phyloP scores from a whole-genome alignment of 2,329 filamentous ascomycete species.

The Triangularia verruculosa region DNA sequence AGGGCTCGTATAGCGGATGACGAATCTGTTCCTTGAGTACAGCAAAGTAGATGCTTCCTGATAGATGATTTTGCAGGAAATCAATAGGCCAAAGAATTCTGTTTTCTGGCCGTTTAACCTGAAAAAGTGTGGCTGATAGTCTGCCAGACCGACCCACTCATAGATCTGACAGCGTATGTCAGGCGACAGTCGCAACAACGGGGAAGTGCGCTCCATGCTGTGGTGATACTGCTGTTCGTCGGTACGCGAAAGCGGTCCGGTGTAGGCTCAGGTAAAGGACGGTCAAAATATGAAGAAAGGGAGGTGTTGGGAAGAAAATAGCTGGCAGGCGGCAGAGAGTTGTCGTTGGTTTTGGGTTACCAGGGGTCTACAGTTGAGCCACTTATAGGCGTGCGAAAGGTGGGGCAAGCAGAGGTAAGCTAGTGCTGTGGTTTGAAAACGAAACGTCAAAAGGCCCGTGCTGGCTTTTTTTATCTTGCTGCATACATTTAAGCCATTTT shows the following conservation, averaged over 20 bases:
- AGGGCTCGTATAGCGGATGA: slow-evolving; percentile 3
- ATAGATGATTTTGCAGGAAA: slow-evolving; percentile 18
- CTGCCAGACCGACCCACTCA: not conserved
- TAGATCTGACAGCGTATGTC: not conserved
- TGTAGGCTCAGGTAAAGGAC: not conserved
- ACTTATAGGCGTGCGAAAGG: not conserved
- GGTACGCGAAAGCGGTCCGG: not conserved
- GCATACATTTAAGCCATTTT: no score
- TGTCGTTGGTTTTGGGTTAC: not conserved
- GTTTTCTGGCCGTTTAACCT: slow-evolving; percentile 1
- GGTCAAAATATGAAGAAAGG: not conserved
- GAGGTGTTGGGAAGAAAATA: not conserved
- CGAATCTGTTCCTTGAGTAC: slow-evolving; percentile 17
- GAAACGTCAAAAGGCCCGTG: no score
- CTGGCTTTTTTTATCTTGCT: no score
- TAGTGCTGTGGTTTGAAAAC: no score
- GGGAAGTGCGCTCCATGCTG: not conserved
- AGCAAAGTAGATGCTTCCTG: slow-evolving; percentile 14
- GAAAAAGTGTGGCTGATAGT: not conserved
- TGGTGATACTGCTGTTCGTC: not conserved
- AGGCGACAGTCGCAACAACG: not conserved
- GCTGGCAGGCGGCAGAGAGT: not conserved
- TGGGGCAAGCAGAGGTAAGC: not conserved
- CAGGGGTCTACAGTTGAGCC: not conserved
- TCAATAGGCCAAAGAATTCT: slow-evolving; percentile 15